A percentile compares a stretch with the other conserved stretches of the same genome.
phyloP scores from a whole-genome alignment of 202 grass and related monocot genomes.

The Schoenoplectus tabernaemontani region DNA sequence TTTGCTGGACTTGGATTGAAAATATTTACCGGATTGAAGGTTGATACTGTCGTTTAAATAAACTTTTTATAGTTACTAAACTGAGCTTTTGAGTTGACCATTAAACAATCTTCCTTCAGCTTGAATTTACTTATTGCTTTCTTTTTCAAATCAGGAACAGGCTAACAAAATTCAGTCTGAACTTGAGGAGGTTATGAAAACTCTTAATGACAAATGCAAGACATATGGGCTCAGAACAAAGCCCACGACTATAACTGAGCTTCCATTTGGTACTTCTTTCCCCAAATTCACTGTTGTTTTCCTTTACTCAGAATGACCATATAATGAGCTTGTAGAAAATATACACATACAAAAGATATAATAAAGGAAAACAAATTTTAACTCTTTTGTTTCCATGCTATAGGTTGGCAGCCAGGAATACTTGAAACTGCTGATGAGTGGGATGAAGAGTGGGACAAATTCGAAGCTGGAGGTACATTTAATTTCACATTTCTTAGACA shows the following conservation, averaged over 20 bases:
- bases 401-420: conserved; percentile 98
- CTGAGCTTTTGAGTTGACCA: neutral
- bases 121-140: neutral
- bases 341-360: neutral
- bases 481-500: conserved; percentile 10
- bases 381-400: conserved; percentile 7
- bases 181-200: conserved; percentile 72
- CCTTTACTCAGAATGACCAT: conserved; percentile 10
- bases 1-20: neutral
- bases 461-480: conserved; percentile 78
- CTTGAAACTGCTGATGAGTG: conserved; percentile 57
- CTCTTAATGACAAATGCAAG: conserved; percentile 89
- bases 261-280: conserved; percentile 84
- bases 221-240: conserved; percentile 91
- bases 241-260: conserved; percentile 86
- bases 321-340: neutral
- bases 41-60: neutral
- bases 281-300: neutral
- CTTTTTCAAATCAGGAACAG: conserved; percentile 43
- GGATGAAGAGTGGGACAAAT: conserved; percentile 94
- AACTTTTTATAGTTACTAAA: neutral
- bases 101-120: neutral
- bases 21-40: neutral
- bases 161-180: conserved; percentile 82
- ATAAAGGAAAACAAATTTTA: neutral